Conservation (phyloP, 2,329 filamentous ascomycete genomes). For the Sarocladiaceae sp. region DNA sequence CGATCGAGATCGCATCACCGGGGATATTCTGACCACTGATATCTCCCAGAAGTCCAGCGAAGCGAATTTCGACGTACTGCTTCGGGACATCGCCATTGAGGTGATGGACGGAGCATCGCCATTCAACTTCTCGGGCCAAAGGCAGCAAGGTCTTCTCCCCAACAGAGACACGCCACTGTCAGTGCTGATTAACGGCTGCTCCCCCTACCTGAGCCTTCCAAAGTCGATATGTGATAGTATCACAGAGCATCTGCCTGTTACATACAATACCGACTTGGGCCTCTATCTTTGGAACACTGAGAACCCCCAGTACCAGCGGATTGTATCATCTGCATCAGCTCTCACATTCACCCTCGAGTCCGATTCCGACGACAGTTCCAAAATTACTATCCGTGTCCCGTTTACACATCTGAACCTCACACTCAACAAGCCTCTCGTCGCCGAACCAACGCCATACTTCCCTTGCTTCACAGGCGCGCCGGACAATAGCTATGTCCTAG, state of each 20-base stretch:
- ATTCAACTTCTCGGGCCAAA: conserved; percentile 22
- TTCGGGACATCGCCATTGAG: conserved; percentile 33
- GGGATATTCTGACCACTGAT: conserved; percentile 20
- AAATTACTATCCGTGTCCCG: conserved; percentile 15
- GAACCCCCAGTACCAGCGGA: conserved; percentile 25
- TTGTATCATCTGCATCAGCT: conserved; percentile 33
- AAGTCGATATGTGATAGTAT: conserved; percentile 34
- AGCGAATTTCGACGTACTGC: conserved; percentile 14
- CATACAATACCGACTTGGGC: conserved; percentile 26
- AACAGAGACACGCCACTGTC: conserved; percentile 21
- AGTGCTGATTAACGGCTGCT: conserved; percentile 27
- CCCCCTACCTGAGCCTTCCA: conserved; percentile 34
- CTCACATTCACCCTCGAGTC: conserved; percentile 33
- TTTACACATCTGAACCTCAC: conserved; percentile 31
- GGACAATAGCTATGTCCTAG: conserved; percentile 25
- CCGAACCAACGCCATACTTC: conserved; percentile 31
- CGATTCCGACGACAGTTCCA: conserved; percentile 22
- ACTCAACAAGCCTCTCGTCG: conserved; percentile 27
- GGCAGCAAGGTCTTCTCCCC: conserved; percentile 19
- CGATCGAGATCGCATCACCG: conserved; percentile 31
- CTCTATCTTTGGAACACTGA: conserved; percentile 35
- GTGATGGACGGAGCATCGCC: conserved; percentile 33
- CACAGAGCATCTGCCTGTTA: conserved; percentile 29
- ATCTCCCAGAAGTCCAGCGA: conserved; percentile 16
- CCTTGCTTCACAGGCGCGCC: conserved; percentile 28